phyloP scores from a whole-genome alignment of 129 eudicot species.

The Smallanthus sonchifolius region DNA sequence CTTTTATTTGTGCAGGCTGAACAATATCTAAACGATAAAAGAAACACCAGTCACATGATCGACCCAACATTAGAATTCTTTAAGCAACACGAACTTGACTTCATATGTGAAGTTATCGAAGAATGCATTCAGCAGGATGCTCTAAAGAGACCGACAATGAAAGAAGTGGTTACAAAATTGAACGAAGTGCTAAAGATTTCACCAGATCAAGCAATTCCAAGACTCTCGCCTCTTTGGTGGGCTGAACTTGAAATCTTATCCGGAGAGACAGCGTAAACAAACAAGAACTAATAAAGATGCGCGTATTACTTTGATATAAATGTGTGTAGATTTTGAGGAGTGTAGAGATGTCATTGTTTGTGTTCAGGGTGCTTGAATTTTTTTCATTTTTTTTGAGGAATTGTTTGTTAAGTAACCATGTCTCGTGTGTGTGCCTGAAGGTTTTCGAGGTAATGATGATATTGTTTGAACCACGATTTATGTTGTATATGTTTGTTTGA shows the following conservation, averaged over 20 bases:
- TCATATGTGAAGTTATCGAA: slow-evolving; percentile 58
- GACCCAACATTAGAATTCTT: slow-evolving; percentile 68
- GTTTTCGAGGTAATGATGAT: slow-evolving; percentile 6
- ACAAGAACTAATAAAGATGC: slow-evolving; percentile 2
- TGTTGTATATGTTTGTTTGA: slow-evolving; percentile 7
- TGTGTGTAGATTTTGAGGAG: not conserved
- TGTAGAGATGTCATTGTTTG: slow-evolving; percentile 1
- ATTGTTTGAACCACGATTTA: slow-evolving; percentile 9
- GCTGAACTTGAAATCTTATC: slow-evolving; percentile 96
- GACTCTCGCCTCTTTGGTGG: slow-evolving; percentile 98
- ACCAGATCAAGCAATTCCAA: slow-evolving; percentile 73
- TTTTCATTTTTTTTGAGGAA: slow-evolving; percentile 14
- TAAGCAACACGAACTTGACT: slow-evolving; percentile 53
- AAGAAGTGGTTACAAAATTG: slow-evolving; percentile 45
- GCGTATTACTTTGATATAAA: not conserved
- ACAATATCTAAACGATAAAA: slow-evolving; percentile 44
- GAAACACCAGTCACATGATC: slow-evolving; percentile 28
- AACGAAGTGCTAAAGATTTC: slow-evolving; percentile 51
- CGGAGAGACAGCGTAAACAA: slow-evolving; percentile 50
- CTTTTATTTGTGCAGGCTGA: slow-evolving; percentile 41
- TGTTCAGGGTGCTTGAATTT: slow-evolving; percentile 18
- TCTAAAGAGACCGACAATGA: slow-evolving; percentile 60
- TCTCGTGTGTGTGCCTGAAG: not conserved
- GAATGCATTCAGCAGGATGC: slow-evolving; percentile 61
- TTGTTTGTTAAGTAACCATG: slow-evolving; percentile 10